Evolutionary conservation across 306 rosid species (phyloP).

Genomic region (Nissolia schottii): DNA sequence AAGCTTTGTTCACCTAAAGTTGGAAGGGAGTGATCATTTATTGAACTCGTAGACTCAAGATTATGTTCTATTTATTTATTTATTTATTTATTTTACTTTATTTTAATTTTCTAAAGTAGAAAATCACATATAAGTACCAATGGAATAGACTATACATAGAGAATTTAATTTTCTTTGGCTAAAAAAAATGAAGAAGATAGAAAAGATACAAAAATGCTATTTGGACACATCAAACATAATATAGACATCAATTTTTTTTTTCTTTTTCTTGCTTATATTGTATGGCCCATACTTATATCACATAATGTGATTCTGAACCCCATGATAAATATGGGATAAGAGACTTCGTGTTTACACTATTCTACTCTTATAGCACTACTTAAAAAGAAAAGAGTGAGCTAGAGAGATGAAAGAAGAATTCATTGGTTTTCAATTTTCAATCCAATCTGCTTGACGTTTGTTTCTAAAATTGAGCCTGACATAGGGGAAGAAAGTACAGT

Average conservation of each 20-base stretch:
- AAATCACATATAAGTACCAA: conserved; percentile 17
- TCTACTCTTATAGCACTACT: too few relatives aligned
- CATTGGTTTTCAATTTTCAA: conserved; percentile 3
- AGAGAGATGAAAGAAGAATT: background rate
- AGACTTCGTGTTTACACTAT: too few relatives aligned
- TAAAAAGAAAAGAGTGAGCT: background rate
- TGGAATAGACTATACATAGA: conserved; percentile 22
- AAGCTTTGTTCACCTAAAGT: conserved; percentile 32
- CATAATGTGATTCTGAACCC: too few relatives aligned
- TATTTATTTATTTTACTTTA: background rate
- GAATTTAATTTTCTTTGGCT: conserved; percentile 12
- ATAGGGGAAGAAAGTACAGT: conserved; percentile 38
- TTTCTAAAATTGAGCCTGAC: conserved; percentile 35
- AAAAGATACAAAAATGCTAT: too few relatives aligned
- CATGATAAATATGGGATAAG: too few relatives aligned
- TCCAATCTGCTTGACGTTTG: conserved; percentile 28
- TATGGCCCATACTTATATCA: too few relatives aligned
- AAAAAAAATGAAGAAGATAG: background rate
- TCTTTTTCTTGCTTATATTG: too few relatives aligned
- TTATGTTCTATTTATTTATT: background rate
- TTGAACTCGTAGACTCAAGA: conserved; percentile 23
- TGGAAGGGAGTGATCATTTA: conserved; percentile 23
- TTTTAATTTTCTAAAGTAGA: too few relatives aligned
- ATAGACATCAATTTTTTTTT: too few relatives aligned
- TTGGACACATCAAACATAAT: too few relatives aligned